phyloP scores from a whole-genome alignment of 129 eudicot species.

The Daucus carota region DNA sequence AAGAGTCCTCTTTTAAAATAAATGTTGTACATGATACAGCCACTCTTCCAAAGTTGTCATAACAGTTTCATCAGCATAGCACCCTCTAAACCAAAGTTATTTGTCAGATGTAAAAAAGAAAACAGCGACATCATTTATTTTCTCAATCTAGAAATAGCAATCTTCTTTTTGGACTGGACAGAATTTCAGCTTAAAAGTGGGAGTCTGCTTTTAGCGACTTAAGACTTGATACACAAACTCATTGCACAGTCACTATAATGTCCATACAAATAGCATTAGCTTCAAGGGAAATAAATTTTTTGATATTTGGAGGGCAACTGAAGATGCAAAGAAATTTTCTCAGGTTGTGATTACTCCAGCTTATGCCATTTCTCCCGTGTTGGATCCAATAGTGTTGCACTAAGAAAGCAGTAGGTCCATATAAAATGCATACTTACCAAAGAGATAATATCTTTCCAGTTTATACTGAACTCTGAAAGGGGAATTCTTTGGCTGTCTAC shows the following conservation, averaged over 20 bases:
- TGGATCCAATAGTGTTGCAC: neutral
- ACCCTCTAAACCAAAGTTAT: neutral
- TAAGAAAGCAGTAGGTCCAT: neutral
- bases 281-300: neutral
- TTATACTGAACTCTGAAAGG: conserved; percentile 19
- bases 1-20: neutral
- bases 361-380: neutral
- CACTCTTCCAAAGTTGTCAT: neutral
- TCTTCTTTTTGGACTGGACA: neutral
- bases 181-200: too few species aligned
- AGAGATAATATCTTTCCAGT: conserved; percentile 20
- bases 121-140: neutral
- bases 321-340: neutral
- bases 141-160: neutral
- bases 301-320: neutral
- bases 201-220: neutral
- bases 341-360: neutral
- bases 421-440: conserved; percentile 20
- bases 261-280: neutral
- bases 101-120: neutral
- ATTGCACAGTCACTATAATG: neutral
- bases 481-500: conserved; percentile 12
- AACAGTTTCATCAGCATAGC: neutral
- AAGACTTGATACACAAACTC: neutral
- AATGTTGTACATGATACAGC: neutral